Evolutionary conservation across 2,329 filamentous ascomycete species (phyloP).

Genomic region (Pseudogymnoascus sp.): DNA sequence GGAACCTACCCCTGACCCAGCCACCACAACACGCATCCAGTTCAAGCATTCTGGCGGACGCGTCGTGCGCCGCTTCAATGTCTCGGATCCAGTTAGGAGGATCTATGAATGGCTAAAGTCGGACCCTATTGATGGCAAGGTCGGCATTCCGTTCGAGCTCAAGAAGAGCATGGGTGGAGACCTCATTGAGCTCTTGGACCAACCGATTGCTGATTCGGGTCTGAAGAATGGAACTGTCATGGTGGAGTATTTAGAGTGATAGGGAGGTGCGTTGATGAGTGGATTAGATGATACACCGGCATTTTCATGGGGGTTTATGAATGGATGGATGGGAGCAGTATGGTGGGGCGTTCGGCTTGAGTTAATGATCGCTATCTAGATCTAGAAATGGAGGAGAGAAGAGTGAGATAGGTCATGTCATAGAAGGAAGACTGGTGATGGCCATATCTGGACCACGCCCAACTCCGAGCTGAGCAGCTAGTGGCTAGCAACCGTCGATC

Average conservation of each 20-base stretch:
- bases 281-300: not conserved
- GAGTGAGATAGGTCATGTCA: not conserved
- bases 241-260: conserved; percentile 70
- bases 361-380: not conserved
- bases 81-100: conserved; percentile 67
- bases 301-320: not conserved
- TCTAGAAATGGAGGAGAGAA: not conserved
- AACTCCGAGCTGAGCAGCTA: not conserved
- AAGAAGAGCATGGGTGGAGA: conserved; percentile 69
- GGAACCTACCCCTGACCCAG: conserved; percentile 66
- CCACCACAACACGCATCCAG: conserved; percentile 78
- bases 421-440: not conserved
- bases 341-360: not conserved
- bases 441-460: not conserved
- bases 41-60: conserved; percentile 80
- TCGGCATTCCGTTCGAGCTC: conserved; percentile 74
- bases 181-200: conserved; percentile 65
- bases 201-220: conserved; percentile 70
- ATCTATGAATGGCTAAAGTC: conserved; percentile 98
- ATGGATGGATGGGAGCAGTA: not conserved
- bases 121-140: conserved; percentile 71
- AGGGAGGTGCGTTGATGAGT: not conserved
- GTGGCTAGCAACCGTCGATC: not conserved
- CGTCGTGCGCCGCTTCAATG: conserved; percentile 75
- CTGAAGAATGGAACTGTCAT: conserved; percentile 91